Percentiles rank a stretch among this genome's conserved stretches.
phyloP scores from a whole-genome alignment of 176 grass and related monocot genomes.

The Carex myosuroides region DNA sequence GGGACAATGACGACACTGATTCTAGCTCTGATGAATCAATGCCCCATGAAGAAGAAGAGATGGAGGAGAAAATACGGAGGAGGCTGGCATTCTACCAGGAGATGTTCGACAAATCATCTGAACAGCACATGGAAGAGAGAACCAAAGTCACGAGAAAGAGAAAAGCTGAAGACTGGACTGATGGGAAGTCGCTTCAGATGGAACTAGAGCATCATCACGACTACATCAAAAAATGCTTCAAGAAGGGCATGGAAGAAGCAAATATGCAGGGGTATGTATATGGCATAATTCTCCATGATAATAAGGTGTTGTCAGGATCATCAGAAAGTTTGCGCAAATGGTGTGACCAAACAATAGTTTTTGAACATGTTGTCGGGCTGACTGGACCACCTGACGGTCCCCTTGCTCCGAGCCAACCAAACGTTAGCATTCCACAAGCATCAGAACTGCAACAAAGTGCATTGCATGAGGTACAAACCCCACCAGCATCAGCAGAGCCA shows the following conservation, averaged over 20 bases:
- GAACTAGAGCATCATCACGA: not conserved
- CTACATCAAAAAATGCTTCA: not conserved
- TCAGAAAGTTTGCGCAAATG: slow-evolving; percentile 53
- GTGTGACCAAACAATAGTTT: slow-evolving; percentile 57
- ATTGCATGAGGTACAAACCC: not conserved
- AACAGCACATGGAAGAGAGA: not conserved
- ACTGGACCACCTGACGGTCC: not conserved
- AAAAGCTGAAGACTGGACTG: not conserved
- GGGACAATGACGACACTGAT: not conserved
- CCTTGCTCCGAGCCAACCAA: not conserved
- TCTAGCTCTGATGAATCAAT: not conserved
- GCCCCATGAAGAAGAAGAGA: not conserved
- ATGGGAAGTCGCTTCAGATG: not conserved
- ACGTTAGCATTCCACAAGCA: not conserved
- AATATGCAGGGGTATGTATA: not conserved
- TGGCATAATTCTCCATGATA: not conserved
- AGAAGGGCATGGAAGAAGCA: not conserved
- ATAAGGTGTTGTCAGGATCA: not conserved
- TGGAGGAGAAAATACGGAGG: not conserved
- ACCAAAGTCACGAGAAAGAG: not conserved
- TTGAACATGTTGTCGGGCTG: slow-evolving; percentile 33
- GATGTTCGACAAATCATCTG: not conserved
- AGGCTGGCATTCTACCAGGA: not conserved
- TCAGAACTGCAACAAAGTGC: not conserved
- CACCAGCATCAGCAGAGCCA: not conserved